Base-by-base conservation (phyloP, 1,284 basidiomycete genomes). In the Neotropicomus parvogracilis region DNA sequence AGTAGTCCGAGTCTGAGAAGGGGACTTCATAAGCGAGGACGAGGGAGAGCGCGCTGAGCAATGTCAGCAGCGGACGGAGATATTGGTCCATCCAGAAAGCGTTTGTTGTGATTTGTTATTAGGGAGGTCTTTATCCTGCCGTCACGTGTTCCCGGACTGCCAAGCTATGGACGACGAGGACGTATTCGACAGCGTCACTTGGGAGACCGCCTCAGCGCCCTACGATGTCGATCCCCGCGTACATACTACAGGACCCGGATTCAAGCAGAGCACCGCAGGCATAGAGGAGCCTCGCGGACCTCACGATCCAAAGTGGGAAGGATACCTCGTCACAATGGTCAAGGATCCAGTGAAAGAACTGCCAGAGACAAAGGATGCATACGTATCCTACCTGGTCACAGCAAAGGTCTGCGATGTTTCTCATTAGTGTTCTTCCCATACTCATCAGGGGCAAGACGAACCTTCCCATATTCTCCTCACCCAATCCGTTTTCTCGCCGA, bases 261-360 rank as follows among this genome's bases (percentile, higher is more conserved):
- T 87, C 72, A 82, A 79, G 62, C 86, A 88, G 64, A 86, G 81
- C 65, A 84, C 80, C 5, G 75, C 74, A 7, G 85, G 84, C 54
- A 72, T 74, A 54, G 78, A 79, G 50, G 81, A 84, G 48, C 77
- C 75, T 16, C 70, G 70, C 20, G 72, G 72, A 2, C 85, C 88
- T 16, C 78, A 83, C 56, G 83, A 88, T 59, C 88, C 87, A 32
- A 90, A 89, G 66, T 95, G 91, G 91, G 87, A 89, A 62, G 91
- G 91, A 6, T 89, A 88, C 72, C 83, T 95, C 63, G 77, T 85
- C 40, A 88, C 93, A 13, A 77, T 80, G 46, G 91, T 99, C 52
- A 83, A 84, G 62, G 95, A 98, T 63, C 94, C 95, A 20, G 82
- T 93, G 53, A 97, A 97, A 68, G 95, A 98, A 70, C 80, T 97